A percentile compares a stretch with the other conserved stretches of the same genome.
Conservation (phyloP, 805 yeast genomes). For the Metschnikowia peoriensis region DNA sequence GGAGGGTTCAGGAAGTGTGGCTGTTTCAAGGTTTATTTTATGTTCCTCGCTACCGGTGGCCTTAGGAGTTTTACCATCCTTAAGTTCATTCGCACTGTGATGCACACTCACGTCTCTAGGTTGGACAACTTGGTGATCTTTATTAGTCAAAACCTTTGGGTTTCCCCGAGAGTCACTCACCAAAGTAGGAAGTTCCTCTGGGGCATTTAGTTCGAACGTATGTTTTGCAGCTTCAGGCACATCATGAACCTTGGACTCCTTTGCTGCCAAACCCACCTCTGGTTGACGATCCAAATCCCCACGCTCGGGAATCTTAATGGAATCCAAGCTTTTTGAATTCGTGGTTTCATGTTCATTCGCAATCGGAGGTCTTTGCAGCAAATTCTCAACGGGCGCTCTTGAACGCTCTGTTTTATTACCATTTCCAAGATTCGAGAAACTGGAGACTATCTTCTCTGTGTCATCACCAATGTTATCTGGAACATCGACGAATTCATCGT, state of each 20-base stretch:
- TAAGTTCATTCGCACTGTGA: no score
- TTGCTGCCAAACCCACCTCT: background rate
- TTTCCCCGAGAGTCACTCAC: slow-evolving; percentile 4
- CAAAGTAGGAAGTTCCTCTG: slow-evolving; percentile 6
- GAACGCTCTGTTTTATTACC: background rate
- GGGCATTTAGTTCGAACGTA: background rate
- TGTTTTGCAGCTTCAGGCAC: background rate
- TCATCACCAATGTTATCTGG: slow-evolving; percentile 13
- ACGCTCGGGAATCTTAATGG: slow-evolving; percentile 4
- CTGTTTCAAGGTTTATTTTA: no score
- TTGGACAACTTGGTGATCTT: slow-evolving; percentile 2
- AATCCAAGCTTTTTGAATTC: background rate
- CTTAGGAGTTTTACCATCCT: no score
- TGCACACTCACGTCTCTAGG: background rate
- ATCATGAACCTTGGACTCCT: background rate
- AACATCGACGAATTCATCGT: slow-evolving; percentile 16
- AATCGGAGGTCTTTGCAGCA: background rate
- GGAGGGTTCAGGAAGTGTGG: no score
- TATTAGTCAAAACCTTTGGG: slow-evolving; percentile 1
- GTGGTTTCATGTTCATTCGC: background rate
- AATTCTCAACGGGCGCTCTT: background rate
- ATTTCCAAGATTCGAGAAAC: slow-evolving; percentile 2
- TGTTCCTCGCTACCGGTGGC: no score
- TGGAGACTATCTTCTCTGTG: slow-evolving; percentile 3
- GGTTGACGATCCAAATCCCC: slow-evolving; percentile 6